Evolutionary conservation across 306 rosid species (phyloP).

Genomic region (Lathyrus tuberosus): DNA sequence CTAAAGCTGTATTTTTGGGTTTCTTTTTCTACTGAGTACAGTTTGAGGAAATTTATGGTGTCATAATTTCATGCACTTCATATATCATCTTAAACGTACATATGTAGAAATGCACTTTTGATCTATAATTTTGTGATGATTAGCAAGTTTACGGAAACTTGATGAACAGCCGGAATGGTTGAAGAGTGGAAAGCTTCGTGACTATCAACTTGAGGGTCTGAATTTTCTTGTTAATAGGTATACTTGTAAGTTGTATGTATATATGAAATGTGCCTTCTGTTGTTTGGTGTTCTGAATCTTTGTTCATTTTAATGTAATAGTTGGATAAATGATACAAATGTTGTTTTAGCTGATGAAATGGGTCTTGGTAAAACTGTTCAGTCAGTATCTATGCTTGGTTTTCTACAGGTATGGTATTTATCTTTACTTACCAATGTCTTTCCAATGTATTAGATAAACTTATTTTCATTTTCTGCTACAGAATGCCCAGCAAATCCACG

Average conservation of each 20-base stretch:
- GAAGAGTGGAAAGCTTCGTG: slow-evolving; percentile 97
- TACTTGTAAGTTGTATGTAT: slow-evolving; percentile 3
- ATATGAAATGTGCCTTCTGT: background rate
- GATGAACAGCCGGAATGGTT: slow-evolving; percentile 99
- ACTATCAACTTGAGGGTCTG: slow-evolving; percentile 98
- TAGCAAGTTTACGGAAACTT: slow-evolving; percentile 96
- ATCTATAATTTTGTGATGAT: slow-evolving; percentile 37
- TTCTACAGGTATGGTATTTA: slow-evolving; percentile 72
- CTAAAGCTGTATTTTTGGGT: background rate
- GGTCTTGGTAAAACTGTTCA: slow-evolving; percentile 99
- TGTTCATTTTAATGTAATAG: slow-evolving; percentile 47
- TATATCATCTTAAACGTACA: too few species aligned
- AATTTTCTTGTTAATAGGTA: slow-evolving; percentile 99
- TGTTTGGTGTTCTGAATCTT: slow-evolving; percentile 42
- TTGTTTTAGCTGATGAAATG: slow-evolving; percentile 99
- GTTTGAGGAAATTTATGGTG: background rate
- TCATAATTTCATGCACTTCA: background rate
- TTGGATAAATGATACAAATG: slow-evolving; percentile 99
- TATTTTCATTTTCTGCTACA: slow-evolving; percentile 46
- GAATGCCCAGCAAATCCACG: slow-evolving; percentile 93
- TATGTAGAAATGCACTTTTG: too few species aligned
- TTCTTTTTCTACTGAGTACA: background rate
- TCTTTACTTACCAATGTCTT: slow-evolving; percentile 34
- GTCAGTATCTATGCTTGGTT: slow-evolving; percentile 99
- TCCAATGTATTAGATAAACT: slow-evolving; percentile 8